A percentile compares a stretch with the other conserved stretches of the same genome.
These are phyloP conservation scores for Chlorella sp. DNA, from an alignment of 139 green algal genomes.

Conservation along the genomic window DNA sequence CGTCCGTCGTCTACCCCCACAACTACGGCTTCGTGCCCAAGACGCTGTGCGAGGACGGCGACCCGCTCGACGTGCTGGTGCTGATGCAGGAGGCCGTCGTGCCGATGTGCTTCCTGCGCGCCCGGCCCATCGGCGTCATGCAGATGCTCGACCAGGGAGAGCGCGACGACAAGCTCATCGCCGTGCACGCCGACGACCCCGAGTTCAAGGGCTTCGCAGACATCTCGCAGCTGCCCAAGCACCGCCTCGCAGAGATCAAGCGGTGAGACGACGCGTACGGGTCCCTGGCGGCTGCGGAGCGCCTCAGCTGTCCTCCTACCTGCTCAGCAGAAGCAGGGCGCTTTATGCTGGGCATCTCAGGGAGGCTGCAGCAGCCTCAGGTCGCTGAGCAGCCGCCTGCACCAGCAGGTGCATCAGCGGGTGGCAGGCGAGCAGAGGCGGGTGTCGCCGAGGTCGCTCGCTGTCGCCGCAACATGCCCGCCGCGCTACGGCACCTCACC, in stretches of 20 bases:
- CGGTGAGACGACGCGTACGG: too few relatives aligned
- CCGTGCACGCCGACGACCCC: constrained; percentile 86
- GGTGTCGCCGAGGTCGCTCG: too few relatives aligned
- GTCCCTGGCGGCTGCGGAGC: too few relatives aligned
- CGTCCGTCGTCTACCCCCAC: constrained; percentile 90
- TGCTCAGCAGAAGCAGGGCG: too few relatives aligned
- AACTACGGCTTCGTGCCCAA: constrained; percentile 95
- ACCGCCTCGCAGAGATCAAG: constrained; percentile 81
- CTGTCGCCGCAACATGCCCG: too few relatives aligned
- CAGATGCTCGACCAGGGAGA: constrained; percentile 92
- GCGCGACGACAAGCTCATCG: constrained; percentile 76
- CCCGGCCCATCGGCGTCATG: constrained; percentile 90
- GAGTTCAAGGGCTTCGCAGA: constrained; percentile 85
- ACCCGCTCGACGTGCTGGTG: constrained; percentile 90
- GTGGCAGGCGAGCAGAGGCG: too few relatives aligned
- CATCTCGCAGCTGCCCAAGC: constrained; percentile 82
- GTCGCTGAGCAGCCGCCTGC: too few relatives aligned
- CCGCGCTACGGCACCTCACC: too few relatives aligned
- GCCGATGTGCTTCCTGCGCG: constrained; percentile 84
- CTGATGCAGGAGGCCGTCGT: constrained; percentile 79
- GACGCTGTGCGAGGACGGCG: constrained; percentile 92
- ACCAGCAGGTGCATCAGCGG: too few relatives aligned
- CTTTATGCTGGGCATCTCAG: too few relatives aligned
- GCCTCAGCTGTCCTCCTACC: too few relatives aligned
- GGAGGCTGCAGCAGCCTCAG: too few relatives aligned